phyloP scores from a whole-genome alignment of 768 basidiomycete species.

The Pisolithus microcarpus region DNA sequence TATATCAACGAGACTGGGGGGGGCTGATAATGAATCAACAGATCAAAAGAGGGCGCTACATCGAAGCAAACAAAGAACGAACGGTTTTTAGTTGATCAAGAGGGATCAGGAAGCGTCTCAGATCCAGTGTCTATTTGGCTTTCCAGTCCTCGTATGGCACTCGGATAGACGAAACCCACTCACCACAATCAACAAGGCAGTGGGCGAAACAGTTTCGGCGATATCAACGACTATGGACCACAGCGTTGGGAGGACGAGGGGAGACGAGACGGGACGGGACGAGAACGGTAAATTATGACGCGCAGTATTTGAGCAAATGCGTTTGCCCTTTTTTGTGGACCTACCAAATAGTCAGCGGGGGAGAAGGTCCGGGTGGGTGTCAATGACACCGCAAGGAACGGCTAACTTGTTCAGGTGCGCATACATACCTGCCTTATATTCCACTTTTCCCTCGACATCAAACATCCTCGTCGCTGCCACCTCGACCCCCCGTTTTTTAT shows the following conservation, averaged over 20 bases:
- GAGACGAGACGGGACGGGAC: conserved; percentile 16
- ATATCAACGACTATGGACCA: conserved; percentile 21
- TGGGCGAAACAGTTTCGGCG: conserved; percentile 26
- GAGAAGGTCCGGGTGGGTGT: conserved; percentile 27
- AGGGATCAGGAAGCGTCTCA: conserved; percentile 26
- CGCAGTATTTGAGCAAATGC: conserved; percentile 18
- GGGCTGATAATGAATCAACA: conserved; percentile 35
- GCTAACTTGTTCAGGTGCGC: too few relatives aligned
- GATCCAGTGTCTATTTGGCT: conserved; percentile 24
- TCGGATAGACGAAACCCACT: conserved; percentile 16
- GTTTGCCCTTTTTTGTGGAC: conserved; percentile 18
- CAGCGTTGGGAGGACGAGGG: conserved; percentile 23
- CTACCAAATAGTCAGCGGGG: conserved; percentile 5
- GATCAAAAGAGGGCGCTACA: conserved; percentile 32
- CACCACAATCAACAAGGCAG: conserved; percentile 27
- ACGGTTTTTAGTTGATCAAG: conserved; percentile 29
- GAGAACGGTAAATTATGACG: conserved; percentile 2
- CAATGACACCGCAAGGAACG: neutral
- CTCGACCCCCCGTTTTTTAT: neutral
- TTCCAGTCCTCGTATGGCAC: conserved; percentile 3
- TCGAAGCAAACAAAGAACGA: conserved; percentile 27
- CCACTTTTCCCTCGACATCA: neutral
- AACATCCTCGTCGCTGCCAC: neutral
- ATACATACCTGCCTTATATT: neutral
- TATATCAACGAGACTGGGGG: conserved; percentile 32